phyloP scores from a whole-genome alignment of 306 rosid genomes.

The Casuarina glauca region DNA sequence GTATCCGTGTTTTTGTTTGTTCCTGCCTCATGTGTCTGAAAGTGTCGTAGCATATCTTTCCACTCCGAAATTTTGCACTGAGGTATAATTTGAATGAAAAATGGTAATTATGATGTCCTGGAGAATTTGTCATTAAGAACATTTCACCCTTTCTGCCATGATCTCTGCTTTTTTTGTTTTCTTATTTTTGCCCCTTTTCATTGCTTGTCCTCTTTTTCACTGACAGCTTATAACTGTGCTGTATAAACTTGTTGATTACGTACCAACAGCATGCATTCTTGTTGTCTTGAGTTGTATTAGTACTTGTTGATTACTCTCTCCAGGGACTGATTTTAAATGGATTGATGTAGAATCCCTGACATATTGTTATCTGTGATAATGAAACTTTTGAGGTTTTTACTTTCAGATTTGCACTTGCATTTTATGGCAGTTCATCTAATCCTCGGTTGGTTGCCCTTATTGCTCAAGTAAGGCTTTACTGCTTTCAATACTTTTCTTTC shows the following conservation, averaged over 20 bases:
- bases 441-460: constrained; percentile 93
- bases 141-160: neutral
- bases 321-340: constrained; percentile 24
- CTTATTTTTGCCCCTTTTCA: neutral
- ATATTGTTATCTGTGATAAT: constrained; percentile 23
- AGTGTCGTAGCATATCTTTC: neutral
- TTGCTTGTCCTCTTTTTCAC: neutral
- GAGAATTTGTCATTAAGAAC: neutral
- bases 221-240: neutral
- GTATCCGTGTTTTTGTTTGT: too few relatives aligned
- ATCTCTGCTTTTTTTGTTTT: neutral
- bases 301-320: neutral
- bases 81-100: neutral
- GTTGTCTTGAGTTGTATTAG: neutral
- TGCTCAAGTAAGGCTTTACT: constrained; percentile 73
- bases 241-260: neutral
- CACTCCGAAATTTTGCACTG: neutral
- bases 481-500: constrained; percentile 14
- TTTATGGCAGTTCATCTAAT: constrained; percentile 70
- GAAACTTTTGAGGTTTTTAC: constrained; percentile 17
- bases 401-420: constrained; percentile 88
- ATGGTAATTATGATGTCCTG: neutral
- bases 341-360: constrained; percentile 4
- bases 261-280: neutral
- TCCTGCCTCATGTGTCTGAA: neutral